These are phyloP conservation scores for Claviceps fusiformis DNA, from an alignment of 2,329 filamentous ascomycete species.

Conservation along the genomic window DNA sequence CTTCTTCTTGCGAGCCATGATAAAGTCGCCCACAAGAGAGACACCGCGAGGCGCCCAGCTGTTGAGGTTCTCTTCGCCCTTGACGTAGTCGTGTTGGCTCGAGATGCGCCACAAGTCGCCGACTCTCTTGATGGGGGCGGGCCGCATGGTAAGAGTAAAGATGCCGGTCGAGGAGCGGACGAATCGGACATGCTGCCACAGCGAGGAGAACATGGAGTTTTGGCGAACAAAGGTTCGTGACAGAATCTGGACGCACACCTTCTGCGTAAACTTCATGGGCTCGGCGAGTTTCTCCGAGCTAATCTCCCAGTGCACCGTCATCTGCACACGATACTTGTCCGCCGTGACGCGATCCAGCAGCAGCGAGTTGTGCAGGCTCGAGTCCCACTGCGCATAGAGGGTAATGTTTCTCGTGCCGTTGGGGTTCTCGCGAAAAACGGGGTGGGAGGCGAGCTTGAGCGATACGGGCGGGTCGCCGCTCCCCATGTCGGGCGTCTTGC, in stretches of 20 bases:
- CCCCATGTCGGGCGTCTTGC: conserved; percentile 71
- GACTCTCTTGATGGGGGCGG: conserved; percentile 78
- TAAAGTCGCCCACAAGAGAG: conserved; percentile 79
- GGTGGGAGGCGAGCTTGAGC: conserved; percentile 64
- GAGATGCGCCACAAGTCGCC: conserved; percentile 95
- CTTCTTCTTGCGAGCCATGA: conserved; percentile 59
- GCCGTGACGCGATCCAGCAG: conserved; percentile 84
- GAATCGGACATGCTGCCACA: conserved; percentile 75
- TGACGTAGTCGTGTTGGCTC: conserved; percentile 88
- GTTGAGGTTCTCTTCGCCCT: conserved; percentile 77
- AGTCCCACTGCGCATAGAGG: conserved; percentile 91
- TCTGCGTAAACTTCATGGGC: conserved; percentile 74
- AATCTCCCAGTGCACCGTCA: conserved; percentile 78
- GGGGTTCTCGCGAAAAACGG: conserved; percentile 68
- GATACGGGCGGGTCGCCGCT: conserved; percentile 59
- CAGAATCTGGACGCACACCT: conserved; percentile 70
- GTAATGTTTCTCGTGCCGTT: conserved; percentile 84
- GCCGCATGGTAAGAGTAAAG: conserved; percentile 75
- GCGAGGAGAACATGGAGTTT: conserved; percentile 70
- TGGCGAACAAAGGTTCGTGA: conserved; percentile 75
- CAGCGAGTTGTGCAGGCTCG: conserved; percentile 80
- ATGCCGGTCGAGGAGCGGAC: conserved; percentile 78
- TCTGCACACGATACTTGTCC: conserved; percentile 85
- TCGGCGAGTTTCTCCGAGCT: conserved; percentile 71
- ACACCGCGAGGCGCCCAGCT: conserved; percentile 84